phyloP scores from a whole-genome alignment of 2,329 filamentous ascomycete genomes.

The Sporothrix inflata region DNA sequence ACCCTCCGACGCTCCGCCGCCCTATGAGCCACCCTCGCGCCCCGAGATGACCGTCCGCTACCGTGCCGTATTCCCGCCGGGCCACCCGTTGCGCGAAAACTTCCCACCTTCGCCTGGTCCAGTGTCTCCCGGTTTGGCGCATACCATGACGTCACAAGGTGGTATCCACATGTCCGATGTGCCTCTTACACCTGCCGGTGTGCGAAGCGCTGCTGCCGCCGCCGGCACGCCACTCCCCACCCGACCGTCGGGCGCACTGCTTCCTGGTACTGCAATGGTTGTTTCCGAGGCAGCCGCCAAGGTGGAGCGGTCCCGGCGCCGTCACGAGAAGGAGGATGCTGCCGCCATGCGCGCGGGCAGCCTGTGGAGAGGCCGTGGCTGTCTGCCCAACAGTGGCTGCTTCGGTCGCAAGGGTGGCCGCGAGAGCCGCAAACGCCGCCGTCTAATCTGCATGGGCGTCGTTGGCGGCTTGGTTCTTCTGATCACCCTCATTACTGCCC shows the following conservation, averaged over 20 bases:
- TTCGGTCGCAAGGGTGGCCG: slow-evolving; percentile 66
- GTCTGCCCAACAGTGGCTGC: slow-evolving; percentile 65
- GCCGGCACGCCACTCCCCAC: slow-evolving; percentile 46
- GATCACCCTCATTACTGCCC: slow-evolving; percentile 59
- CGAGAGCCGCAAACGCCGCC: slow-evolving; percentile 65
- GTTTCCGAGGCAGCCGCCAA: slow-evolving; percentile 44
- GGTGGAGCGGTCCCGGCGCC: slow-evolving; percentile 56
- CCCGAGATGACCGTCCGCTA: slow-evolving; percentile 52
- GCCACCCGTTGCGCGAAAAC: slow-evolving; percentile 50
- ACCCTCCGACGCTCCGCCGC: slow-evolving; percentile 53
- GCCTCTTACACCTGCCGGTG: slow-evolving; percentile 52
- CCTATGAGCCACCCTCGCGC: slow-evolving; percentile 56
- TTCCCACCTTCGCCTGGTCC: slow-evolving; percentile 63
- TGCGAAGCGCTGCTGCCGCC: slow-evolving; percentile 33
- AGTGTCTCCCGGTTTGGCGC: slow-evolving; percentile 63
- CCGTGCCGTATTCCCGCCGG: slow-evolving; percentile 61
- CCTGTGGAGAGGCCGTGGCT: slow-evolving; percentile 68
- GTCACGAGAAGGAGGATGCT: slow-evolving; percentile 68
- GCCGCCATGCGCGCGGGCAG: slow-evolving; percentile 60
- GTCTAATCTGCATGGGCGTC: slow-evolving; percentile 59
- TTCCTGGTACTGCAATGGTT: slow-evolving; percentile 43
- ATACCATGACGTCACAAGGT: slow-evolving; percentile 65
- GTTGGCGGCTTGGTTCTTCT: slow-evolving; percentile 55
- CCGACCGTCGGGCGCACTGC: slow-evolving; percentile 51
- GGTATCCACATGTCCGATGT: slow-evolving; percentile 65